phyloP scores from a whole-genome alignment of 2,329 filamentous ascomycete species.

The Aureobasidium zeae region DNA sequence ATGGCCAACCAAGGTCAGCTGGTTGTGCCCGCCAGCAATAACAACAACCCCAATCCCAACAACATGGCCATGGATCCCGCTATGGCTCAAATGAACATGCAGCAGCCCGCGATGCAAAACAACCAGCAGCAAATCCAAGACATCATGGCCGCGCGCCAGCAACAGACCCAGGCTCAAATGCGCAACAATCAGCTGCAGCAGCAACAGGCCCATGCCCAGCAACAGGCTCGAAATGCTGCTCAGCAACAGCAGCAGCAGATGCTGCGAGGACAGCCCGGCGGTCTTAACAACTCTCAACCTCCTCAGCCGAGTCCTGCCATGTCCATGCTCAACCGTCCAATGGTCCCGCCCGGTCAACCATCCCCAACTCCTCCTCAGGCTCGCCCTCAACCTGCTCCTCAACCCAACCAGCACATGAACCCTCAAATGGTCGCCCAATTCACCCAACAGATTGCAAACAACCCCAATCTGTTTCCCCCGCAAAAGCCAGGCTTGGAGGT shows the following conservation, averaged over 20 bases:
- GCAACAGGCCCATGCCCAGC: slow-evolving; percentile 31
- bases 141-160: slow-evolving; percentile 26
- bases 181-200: slow-evolving; percentile 26
- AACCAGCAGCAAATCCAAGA: slow-evolving; percentile 25
- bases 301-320: slow-evolving; percentile 38
- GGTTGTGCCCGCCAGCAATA: slow-evolving; percentile 56
- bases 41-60: slow-evolving; percentile 24
- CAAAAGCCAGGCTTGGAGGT: slow-evolving; percentile 9
- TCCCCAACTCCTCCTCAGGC: slow-evolving; percentile 27
- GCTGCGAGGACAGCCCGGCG: slow-evolving; percentile 39
- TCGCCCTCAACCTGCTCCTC: slow-evolving; percentile 19
- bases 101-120: slow-evolving; percentile 34
- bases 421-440: slow-evolving; percentile 18
- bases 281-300: slow-evolving; percentile 35
- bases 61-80: slow-evolving; percentile 17
- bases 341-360: slow-evolving; percentile 38
- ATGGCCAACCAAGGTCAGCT: slow-evolving; percentile 52
- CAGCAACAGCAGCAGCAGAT: slow-evolving; percentile 37
- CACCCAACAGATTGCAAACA: slow-evolving; percentile 13
- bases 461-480: slow-evolving; percentile 9
- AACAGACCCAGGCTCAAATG: slow-evolving; percentile 27
- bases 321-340: slow-evolving; percentile 41
- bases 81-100: slow-evolving; percentile 23
- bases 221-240: slow-evolving; percentile 27
- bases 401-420: slow-evolving; percentile 20